phyloP scores from a whole-genome alignment of 306 rosid genomes.

The Lablab purpureus region DNA sequence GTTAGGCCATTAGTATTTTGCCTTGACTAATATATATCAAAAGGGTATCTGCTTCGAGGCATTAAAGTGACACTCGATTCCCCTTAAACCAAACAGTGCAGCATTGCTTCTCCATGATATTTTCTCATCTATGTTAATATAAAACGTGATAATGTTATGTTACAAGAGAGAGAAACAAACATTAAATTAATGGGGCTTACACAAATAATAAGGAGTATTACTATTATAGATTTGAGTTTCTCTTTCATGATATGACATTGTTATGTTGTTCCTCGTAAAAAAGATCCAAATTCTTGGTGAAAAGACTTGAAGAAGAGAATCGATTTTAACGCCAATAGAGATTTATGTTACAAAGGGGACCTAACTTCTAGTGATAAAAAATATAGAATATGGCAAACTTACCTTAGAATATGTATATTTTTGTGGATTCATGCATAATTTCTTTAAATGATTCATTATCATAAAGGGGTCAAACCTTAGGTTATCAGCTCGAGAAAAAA shows the following conservation, averaged over 20 bases:
- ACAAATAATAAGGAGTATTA: background rate
- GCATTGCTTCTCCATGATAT: conserved; percentile 41
- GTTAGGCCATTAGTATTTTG: background rate
- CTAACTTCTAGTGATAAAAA: conserved; percentile 4
- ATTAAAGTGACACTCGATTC: conserved; percentile 46
- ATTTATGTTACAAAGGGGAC: conserved; percentile 40
- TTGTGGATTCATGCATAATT: conserved; percentile 15
- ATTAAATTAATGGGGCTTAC: background rate
- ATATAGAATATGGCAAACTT: conserved; percentile 1
- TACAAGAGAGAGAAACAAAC: background rate
- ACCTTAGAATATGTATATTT: background rate
- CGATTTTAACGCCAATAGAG: conserved; percentile 45
- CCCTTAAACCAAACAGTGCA: conserved; percentile 36
- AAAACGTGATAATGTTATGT: background rate
- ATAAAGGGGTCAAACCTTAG: conserved; percentile 58
- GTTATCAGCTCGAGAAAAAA: conserved; percentile 74
- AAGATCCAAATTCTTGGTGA: background rate
- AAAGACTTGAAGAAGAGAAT: conserved; percentile 37
- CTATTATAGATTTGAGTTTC: background rate
- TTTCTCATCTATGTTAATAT: background rate
- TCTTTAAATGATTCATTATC: conserved; percentile 28
- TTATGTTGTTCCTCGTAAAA: background rate
- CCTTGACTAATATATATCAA: conserved; percentile 25
- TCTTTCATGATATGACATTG: background rate
- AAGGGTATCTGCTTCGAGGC: conserved; percentile 29